Evolutionary conservation across 2,329 filamentous ascomycete genomes (phyloP), one percentile per base, ranked within the genome.

Genomic region (Aureobasidium subglaciale): DNA sequence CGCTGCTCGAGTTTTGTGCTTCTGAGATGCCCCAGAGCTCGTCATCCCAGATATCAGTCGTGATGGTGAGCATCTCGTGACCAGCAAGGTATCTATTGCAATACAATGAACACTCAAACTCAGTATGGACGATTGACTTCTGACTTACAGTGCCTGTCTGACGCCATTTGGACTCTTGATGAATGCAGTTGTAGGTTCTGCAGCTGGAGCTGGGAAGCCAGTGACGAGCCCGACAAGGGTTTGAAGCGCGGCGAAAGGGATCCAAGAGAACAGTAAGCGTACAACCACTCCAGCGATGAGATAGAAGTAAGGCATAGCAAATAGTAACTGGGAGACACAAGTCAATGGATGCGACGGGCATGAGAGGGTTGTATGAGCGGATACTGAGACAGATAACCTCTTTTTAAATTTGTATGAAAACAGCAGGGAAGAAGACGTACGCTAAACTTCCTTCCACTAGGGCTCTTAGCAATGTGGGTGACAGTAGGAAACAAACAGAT

Each of bases 41-140:
- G 55, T 77, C 75, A 18, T 74, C 74, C 79, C 81, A 84, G 62
- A 74, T 74, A 61, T 84, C 80, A 1, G 72, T 64, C 4, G 74
- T 77, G 56, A 85, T 83, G 18, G 74, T 72, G 4, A 64, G 64
- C 75, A 85, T 80, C 65, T 85, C 82, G 61, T 81, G 75, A 15
- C 72, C 71, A 1, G 78, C 80, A 73, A 85, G 79, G 5, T 27
- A 34, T 18, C 63, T 80, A 32, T 25, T 4, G 22, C 30, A 6
- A 61, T 43, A 56, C 22, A 30, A 37, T 57, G 13, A 24, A 18
- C 5, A n/a, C n/a, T n/a, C n/a, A 27, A 3, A 15, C 3, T 10
- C 11, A 6, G 35, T n/a, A n/a, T n/a, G n/a, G n/a, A n/a, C n/a
- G n/a, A n/a, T n/a, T n/a, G 3, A 5, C 7, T 22, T 5, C 9